Evolutionary conservation across 2,329 filamentous ascomycete genomes (phyloP).

Genomic region (Trichoderma sp.): DNA sequence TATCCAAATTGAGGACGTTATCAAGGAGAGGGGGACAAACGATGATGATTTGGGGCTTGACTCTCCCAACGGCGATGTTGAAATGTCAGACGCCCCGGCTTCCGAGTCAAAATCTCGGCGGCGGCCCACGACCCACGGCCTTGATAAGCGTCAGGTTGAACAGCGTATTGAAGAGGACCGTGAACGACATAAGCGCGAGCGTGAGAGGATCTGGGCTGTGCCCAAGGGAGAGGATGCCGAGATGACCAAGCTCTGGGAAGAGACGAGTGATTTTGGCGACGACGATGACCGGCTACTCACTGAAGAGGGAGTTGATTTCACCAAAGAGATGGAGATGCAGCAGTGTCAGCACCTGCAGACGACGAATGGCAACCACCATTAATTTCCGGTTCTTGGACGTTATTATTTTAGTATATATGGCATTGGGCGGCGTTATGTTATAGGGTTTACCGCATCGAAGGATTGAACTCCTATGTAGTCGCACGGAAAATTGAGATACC

Average conservation of each 20-base stretch:
- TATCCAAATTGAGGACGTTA: slow-evolving; percentile 75
- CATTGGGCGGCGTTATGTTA: slow-evolving; percentile 37
- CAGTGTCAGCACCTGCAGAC: slow-evolving; percentile 43
- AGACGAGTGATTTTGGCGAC: slow-evolving; percentile 81
- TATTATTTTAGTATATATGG: slow-evolving; percentile 7
- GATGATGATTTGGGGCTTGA: slow-evolving; percentile 57
- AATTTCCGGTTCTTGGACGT: neutral
- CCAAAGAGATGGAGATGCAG: slow-evolving; percentile 45
- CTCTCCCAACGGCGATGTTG: slow-evolving; percentile 50
- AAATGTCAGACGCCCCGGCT: slow-evolving; percentile 45
- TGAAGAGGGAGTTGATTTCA: slow-evolving; percentile 66
- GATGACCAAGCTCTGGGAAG: slow-evolving; percentile 80
- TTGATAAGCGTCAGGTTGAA: slow-evolving; percentile 89
- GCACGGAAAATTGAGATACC: slow-evolving; percentile 35
- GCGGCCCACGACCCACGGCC: slow-evolving; percentile 40
- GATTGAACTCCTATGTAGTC: neutral
- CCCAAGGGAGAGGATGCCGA: slow-evolving; percentile 64
- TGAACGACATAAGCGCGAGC: slow-evolving; percentile 86
- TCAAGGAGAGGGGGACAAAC: slow-evolving; percentile 74
- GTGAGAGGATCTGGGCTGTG: slow-evolving; percentile 93
- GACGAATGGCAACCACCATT: slow-evolving; percentile 38
- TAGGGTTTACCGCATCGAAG: neutral
- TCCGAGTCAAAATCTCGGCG: slow-evolving; percentile 43
- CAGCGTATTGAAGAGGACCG: slow-evolving; percentile 96
- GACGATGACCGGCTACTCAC: slow-evolving; percentile 77